Evolutionary conservation across 192 early-diverging fungal genomes (phyloP), one percentile per base, ranked within the genome.

Genomic region (Gaertneriomyces sp.): DNA sequence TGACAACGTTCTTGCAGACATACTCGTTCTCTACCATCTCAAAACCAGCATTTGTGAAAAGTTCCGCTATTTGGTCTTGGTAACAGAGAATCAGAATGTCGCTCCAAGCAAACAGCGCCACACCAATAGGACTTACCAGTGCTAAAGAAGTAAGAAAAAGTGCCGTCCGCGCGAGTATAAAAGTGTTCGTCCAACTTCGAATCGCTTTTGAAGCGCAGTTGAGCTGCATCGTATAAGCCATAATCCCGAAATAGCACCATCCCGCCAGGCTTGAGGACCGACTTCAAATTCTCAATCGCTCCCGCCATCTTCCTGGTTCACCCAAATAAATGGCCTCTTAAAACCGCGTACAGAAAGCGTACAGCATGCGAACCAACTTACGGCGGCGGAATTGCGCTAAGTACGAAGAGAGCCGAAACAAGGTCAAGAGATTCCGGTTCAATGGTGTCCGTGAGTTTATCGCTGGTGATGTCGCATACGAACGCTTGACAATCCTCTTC

Each of bases 351-450:
- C 10, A 53, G 47, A 66, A 47, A 51, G 49, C 5, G n/a, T n/a
- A n/a, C 19, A 38, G 46, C 14, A 57, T 73, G n/a, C 25, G 41
- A 68, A 63, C 25, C 17, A 61, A 60, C 70, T 62, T 45, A 75
- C 78, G 66, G 64, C 43, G 83, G 83, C 7, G 83, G 76, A 58
- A 85, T 74, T 4, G 83, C 83, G 45, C 72, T 75, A 0, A 85
- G 61, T 16, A 66, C 62, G 62, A 83, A 85, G 16, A 85, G 63
- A 1, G 75, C 65, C 12, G 80, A 81, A 4, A 82, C 64, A 5
- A 82, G 56, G 51, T 85, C 83, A 4, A 85, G 42, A 6, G 77
- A 75, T 10, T 43, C 25, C 4, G 53, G 44, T 19, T 69, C 69
- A 10, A 81, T 56, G 25, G 41, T 74, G 12, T 78, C 61, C 2